A percentile compares a stretch with the other conserved stretches of the same genome.
Evolutionary conservation across 2,329 filamentous ascomycete species (phyloP).

Genomic region (Cladobotryum mycophilum): DNA sequence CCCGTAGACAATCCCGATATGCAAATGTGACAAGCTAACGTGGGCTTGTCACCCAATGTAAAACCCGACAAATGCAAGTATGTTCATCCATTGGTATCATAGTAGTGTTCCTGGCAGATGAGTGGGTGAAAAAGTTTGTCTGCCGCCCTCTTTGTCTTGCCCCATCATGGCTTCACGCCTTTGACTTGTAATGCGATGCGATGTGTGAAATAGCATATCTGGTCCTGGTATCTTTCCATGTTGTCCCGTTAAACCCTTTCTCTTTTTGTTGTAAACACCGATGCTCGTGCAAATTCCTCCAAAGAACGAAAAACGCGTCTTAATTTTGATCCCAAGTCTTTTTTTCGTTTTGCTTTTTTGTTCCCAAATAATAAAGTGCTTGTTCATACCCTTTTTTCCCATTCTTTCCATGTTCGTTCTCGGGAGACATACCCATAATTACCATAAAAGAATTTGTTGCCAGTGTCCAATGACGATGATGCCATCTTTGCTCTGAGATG

Average conservation of each 20-base stretch:
- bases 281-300: neutral
- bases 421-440: neutral
- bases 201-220: neutral
- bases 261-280: slow-evolving; percentile 1
- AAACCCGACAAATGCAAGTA: neutral
- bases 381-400: neutral
- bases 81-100: no score
- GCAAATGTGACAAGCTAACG: neutral
- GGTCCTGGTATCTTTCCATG: neutral
- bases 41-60: neutral
- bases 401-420: neutral
- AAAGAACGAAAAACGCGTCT: neutral
- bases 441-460: no score
- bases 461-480: no score
- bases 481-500: no score
- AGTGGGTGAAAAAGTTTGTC: no score
- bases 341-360: neutral
- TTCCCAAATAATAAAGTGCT: neutral
- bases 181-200: neutral
- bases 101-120: no score
- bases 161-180: neutral
- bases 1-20: neutral
- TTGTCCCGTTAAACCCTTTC: neutral
- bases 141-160: neutral
- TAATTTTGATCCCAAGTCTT: no score